Evolutionary conservation across 2,329 filamentous ascomycete species (phyloP).

Genomic region (Pseudonectria foliicola): DNA sequence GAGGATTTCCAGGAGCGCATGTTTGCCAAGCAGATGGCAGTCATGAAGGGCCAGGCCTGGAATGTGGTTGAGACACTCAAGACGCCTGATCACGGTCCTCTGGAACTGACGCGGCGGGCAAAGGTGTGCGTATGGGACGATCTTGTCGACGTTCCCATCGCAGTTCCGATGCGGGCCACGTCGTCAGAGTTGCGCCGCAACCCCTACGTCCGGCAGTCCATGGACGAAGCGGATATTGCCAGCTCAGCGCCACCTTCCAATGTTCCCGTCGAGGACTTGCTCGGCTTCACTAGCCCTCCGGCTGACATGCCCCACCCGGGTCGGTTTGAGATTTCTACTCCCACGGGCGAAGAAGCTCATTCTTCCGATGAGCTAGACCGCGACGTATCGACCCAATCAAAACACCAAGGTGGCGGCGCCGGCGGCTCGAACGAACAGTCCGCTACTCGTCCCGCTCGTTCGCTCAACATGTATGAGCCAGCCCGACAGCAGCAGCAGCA

Average conservation of each 20-base stretch:
- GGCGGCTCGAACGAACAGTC: constrained; percentile 16
- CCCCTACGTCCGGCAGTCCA: constrained; percentile 40
- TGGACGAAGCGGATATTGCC: constrained; percentile 86
- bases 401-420: constrained; percentile 9
- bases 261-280: constrained; percentile 54
- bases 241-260: constrained; percentile 27
- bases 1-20: constrained; percentile 97
- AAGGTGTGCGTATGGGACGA: constrained; percentile 98
- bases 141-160: constrained; percentile 89
- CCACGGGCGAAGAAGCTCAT: constrained; percentile 33
- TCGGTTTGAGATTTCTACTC: constrained; percentile 59
- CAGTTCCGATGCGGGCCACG: constrained; percentile 78
- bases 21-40: constrained; percentile 96
- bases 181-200: constrained; percentile 77
- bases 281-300: constrained; percentile 57
- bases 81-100: constrained; percentile 79
- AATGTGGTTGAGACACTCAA: constrained; percentile 98
- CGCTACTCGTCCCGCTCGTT: constrained; percentile 25
- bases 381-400: constrained; percentile 15
- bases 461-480: constrained; percentile 38
- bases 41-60: constrained; percentile 99
- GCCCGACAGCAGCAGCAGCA: constrained; percentile 32
- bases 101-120: constrained; percentile 84
- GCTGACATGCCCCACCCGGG: constrained; percentile 66
- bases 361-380: constrained; percentile 30